Conservation (phyloP, 495 filamentous ascomycete genomes). For the Trichoderma asperelloides region DNA sequence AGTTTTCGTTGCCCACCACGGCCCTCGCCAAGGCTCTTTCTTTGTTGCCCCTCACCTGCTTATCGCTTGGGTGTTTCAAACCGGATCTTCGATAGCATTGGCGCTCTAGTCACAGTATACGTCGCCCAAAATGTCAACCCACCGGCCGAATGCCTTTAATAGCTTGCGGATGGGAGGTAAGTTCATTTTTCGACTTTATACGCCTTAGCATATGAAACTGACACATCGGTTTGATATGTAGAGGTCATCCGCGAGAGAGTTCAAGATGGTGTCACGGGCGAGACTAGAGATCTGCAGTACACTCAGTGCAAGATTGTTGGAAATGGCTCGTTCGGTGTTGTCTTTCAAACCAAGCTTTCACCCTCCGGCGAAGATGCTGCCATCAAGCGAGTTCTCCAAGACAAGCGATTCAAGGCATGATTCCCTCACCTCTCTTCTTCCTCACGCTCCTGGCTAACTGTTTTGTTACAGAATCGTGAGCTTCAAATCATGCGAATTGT, state of each 20-base stretch:
- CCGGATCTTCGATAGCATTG: conserved; percentile 13
- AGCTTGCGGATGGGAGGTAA: conserved; percentile 48
- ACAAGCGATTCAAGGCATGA: conserved; percentile 95
- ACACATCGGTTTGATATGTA: conserved; percentile 24
- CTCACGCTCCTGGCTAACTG: conserved; percentile 27
- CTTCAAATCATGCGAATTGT: conserved; percentile 99
- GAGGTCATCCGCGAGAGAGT: conserved; percentile 98
- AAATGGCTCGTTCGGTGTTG: conserved; percentile 96
- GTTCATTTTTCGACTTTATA: conserved; percentile 15
- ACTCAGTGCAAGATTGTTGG: conserved; percentile 99
- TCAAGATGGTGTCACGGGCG: conserved; percentile 93
- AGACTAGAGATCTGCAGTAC: conserved; percentile 92
- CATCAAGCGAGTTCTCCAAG: conserved; percentile 96
- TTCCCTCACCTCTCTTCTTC: not conserved
- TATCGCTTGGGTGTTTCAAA: conserved; percentile 14
- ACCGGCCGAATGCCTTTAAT: conserved; percentile 44
- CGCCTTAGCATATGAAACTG: not conserved
- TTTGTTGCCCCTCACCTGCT: conserved; percentile 21
- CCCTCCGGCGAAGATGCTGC: conserved; percentile 95
- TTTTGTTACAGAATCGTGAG: conserved; percentile 79
- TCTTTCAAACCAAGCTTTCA: conserved; percentile 97
- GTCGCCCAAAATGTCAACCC: conserved; percentile 36
- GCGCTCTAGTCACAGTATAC: conserved; percentile 23
- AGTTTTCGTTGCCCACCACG: conserved; percentile 37
- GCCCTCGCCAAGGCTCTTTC: conserved; percentile 24